Evolutionary conservation across 78 protist genomes (phyloP), one percentile per base, ranked within the genome.

Genomic region (Dictyostelium firmibasis): DNA sequence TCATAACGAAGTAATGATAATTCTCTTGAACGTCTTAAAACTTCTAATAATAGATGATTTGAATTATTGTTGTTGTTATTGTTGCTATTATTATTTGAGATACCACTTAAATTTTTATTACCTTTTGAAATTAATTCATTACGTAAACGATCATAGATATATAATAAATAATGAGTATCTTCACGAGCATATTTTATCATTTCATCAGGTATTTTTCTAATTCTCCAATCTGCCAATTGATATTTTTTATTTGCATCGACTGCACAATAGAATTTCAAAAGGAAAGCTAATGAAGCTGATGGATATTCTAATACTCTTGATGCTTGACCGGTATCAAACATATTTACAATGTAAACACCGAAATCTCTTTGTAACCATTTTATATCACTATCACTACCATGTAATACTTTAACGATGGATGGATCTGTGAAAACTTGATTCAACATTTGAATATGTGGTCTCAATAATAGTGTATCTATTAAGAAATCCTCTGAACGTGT

Each of bases 201-300:
- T 75, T 98, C 99, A 0, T 10, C 97, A 1, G 99, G 91, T 7
- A 99, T 85, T 18, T 99, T 99, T 85, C 98, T 14, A 25, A 98
- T 84, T n/a, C 99, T 86, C 99, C 99, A 99, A 97, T 99, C 99
- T 5, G 99, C 99, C 33, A 98, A 82, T 96, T 99, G 99, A 92
- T 93, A 97, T 76, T 92, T 62, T 72, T 99, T 99, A 96, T 99
- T 97, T 47, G 97, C 96, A 14, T 50, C 77, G 33, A 98, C 95
- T 1, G 67, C 78, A 92, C 96, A 97, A 92, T 62, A 95, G 72
- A 4, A 31, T 14, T 88, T 20, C 27, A 99, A 96, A 20, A 98
- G 92, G 76, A 96, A 95, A 8, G 99, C 98, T 2, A 99, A 96
- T 7, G 96, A 35, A 10, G 81, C 91, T 1, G 85, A 62, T 0